These are phyloP conservation scores for Stevia rebaudiana DNA, from an alignment of 140 eudicot species.

Conservation along the genomic window DNA sequence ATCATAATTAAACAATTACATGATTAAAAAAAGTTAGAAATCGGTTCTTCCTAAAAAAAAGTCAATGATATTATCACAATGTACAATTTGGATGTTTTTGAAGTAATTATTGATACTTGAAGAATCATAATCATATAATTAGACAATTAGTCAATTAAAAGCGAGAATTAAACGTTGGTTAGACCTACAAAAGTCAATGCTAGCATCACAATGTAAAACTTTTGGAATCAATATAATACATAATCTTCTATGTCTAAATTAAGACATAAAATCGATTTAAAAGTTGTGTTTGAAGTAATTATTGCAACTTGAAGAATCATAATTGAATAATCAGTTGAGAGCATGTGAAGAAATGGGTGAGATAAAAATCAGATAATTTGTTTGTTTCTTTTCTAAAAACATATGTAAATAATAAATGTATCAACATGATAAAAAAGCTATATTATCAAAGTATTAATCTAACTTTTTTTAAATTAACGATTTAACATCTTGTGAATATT, in stretches of 20 bases:
- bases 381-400: neutral
- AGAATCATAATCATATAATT: neutral
- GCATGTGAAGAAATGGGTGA: neutral
- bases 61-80: slow-evolving; percentile 3
- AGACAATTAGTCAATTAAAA: neutral
- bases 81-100: neutral
- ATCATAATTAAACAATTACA: neutral
- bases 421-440: neutral
- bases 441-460: neutral
- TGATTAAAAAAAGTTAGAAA: slow-evolving; percentile 20
- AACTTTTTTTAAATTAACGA: neutral
- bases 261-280: neutral
- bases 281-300: neutral
- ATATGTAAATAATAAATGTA: neutral
- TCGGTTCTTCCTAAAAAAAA: slow-evolving; percentile 27
- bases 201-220: neutral
- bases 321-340: neutral
- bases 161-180: neutral
- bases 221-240: neutral
- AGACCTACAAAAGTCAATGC: neutral
- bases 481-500: neutral
- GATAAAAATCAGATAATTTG: neutral
- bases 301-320: neutral
- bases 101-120: neutral
- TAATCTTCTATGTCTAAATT: neutral